Evolutionary conservation across 139 green algal genomes (phyloP).

Genomic region (Chlamydomonas sphaeroides): DNA sequence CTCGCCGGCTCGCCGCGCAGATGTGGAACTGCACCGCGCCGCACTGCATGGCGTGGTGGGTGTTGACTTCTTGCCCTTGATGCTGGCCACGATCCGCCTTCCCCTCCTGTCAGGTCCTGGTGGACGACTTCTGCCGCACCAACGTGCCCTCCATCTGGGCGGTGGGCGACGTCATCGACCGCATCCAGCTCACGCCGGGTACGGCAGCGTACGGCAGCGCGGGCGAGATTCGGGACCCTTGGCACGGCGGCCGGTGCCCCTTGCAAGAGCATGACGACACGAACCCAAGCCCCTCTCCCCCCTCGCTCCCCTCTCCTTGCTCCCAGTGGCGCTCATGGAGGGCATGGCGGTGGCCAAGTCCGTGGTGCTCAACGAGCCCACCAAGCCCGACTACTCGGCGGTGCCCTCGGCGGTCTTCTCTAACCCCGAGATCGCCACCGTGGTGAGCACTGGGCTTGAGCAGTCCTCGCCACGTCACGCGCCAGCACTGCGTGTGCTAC

Average conservation of each 20-base stretch:
- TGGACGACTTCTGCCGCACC: constrained; percentile 90
- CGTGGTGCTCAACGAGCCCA: constrained; percentile 79
- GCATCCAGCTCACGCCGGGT: constrained; percentile 92
- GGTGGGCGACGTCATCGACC: constrained; percentile 95
- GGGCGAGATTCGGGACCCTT: too few relatives aligned
- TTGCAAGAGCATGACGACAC: too few relatives aligned
- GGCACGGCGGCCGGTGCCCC: too few relatives aligned
- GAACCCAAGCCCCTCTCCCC: neutral
- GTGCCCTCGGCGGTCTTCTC: constrained; percentile 87
- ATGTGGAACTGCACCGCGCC: too few relatives aligned
- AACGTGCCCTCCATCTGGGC: constrained; percentile 90
- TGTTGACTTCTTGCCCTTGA: too few relatives aligned
- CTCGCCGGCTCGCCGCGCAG: too few relatives aligned
- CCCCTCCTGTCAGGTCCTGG: constrained; percentile 68
- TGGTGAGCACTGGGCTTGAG: too few relatives aligned
- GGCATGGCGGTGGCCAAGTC: constrained; percentile 95
- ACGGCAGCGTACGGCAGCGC: too few relatives aligned
- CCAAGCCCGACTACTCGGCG: constrained; percentile 85
- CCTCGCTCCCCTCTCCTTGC: neutral
- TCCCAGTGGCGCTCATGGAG: constrained; percentile 94
- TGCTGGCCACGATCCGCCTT: too few relatives aligned
- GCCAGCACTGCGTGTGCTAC: too few relatives aligned
- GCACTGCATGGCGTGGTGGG: too few relatives aligned
- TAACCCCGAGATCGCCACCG: constrained; percentile 89
- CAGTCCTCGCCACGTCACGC: too few relatives aligned